Base-by-base conservation (phyloP, 768 basidiomycete species). In the Termitomyces sp. region DNA sequence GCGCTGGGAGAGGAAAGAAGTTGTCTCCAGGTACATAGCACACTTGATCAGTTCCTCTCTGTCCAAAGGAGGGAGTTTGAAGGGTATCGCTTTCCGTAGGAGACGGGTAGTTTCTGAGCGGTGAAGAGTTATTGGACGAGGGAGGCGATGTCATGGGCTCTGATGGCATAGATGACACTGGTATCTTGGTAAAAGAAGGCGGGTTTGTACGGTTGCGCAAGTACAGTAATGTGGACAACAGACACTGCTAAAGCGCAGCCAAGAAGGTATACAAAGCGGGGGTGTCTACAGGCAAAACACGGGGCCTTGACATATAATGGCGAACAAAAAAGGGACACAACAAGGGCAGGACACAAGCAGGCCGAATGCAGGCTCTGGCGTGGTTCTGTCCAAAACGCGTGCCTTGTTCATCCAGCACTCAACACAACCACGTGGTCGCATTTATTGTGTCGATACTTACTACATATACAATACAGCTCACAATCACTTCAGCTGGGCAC, bases 81-180 rank as follows among this genome's bases (percentile, higher is more conserved):
- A 78, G 67, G 56, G 71, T 67, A 68, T 78, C 74, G 66, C 75
- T 76, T 66, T 78, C 76, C 57, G 74, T 51, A 18, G 68, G 69
- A 36, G 68, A 68, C n/a, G 69, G 62, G 66, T 71, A 73, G 54
- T 67, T 70, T 55, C 48, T 53, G 57, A 68, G 56, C 18, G 66
- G 67, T 27, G 66, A 64, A 51, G 70, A 65, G 64, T 70, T 73
- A 39, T 60, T 65, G 27, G 66, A 65, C 42, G 75, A 76, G 59
- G 70, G 68, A 63, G 68, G 67, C 31, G 68, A 68, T 60, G 63
- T 65, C 46, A 67, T 59, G 49, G 67, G 66, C 31, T 68, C 68
- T 39, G 66, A 66, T n/a, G 66, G 66, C 60, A 63, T 67, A 45
- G 63, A 65, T 33, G 65, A 66, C 42, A 39, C 39, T 63, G 63